Evolutionary conservation across 164 flowering plant species (phyloP), one percentile per base, ranked within the genome.

Genomic region (Tinospora cordifolia): DNA sequence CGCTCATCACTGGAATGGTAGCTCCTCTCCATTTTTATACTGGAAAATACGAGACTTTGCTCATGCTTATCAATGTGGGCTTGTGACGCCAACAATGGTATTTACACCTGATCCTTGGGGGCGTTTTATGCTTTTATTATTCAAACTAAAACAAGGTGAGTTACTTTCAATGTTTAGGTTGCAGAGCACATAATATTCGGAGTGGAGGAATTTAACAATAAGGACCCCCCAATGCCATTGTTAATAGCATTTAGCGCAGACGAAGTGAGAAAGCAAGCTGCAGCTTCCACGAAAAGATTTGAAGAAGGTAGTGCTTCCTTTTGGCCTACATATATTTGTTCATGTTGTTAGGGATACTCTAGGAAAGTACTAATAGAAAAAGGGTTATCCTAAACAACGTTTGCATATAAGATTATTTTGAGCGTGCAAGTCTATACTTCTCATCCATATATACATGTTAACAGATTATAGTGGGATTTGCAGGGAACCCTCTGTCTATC

Each of bases 31-130:
- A 62, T 90, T 89, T 69, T 81, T 85, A 62, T 90, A 90, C 75
- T 92, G 99, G 99, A 94, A 83, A 70, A 90, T 94, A 68, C 89
- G 97, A 54, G 97, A 94, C 77, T 92, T 78, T 81, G 92, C 97
- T 63, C 81, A 90, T 84, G 97, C 99, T 71, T 94, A 94, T 77
- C 91, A 85, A 62, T 79, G 89, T 39, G 71, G 74, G 71, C 73
- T 75, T 65, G 79, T 81, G 7, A 90, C 97, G 51, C 99, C 99
- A 41, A 83, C 86, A 22, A 80, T 80, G 78, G 99, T 89, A 77
- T 73, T 80, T 76, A 26, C n/a, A 41, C 13, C 19, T 57, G 49
- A 58, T 65, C 22, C 49, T 19, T 39, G 3, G 24, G 46, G 62
- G 34, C 59, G 54, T 65, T 62, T 12, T 46, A 11, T 62, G 62